Evolutionary conservation across 2,329 filamentous ascomycete species (phyloP).

Genomic region (Fusarium anthophilum): DNA sequence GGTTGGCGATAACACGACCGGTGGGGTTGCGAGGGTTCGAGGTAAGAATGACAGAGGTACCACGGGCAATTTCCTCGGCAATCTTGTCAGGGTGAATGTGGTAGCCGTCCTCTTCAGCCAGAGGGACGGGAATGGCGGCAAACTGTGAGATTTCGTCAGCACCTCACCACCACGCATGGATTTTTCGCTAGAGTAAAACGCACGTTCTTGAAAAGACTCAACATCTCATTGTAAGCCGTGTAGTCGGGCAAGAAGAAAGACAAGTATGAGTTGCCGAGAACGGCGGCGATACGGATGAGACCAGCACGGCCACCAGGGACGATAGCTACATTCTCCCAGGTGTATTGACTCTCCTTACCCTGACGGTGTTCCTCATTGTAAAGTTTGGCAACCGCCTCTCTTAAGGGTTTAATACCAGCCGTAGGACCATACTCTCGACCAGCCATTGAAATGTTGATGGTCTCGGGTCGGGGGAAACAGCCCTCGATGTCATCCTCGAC

Average conservation of each 20-base stretch:
- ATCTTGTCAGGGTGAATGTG: constrained; percentile 95
- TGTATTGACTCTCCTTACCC: constrained; percentile 89
- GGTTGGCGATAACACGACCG: constrained; percentile 84
- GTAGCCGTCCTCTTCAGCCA: constrained; percentile 87
- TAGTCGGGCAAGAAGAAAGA: constrained; percentile 96
- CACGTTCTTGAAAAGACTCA: constrained; percentile 89
- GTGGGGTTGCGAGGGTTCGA: constrained; percentile 97
- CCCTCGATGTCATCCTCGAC: constrained; percentile 93
- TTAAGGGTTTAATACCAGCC: constrained; percentile 89
- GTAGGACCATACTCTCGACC: constrained; percentile 93
- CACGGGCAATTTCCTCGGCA: constrained; percentile 86
- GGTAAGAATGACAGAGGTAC: constrained; percentile 88
- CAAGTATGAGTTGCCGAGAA: constrained; percentile 90
- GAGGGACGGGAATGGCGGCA: constrained; percentile 84
- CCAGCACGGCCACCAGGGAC: constrained; percentile 93
- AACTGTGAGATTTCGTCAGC: constrained; percentile 55
- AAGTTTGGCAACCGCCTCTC: constrained; percentile 87
- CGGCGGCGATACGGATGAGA: constrained; percentile 92
- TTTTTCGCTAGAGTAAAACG: not conserved
- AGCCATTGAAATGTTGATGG: constrained; percentile 79
- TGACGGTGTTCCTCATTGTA: constrained; percentile 94
- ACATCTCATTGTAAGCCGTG: constrained; percentile 97
- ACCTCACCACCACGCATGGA: not conserved
- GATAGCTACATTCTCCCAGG: constrained; percentile 97
- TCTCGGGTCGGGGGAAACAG: constrained; percentile 83